Evolutionary conservation across 176 grass and related monocot genomes (phyloP).

Genomic region (Triticum urartu): DNA sequence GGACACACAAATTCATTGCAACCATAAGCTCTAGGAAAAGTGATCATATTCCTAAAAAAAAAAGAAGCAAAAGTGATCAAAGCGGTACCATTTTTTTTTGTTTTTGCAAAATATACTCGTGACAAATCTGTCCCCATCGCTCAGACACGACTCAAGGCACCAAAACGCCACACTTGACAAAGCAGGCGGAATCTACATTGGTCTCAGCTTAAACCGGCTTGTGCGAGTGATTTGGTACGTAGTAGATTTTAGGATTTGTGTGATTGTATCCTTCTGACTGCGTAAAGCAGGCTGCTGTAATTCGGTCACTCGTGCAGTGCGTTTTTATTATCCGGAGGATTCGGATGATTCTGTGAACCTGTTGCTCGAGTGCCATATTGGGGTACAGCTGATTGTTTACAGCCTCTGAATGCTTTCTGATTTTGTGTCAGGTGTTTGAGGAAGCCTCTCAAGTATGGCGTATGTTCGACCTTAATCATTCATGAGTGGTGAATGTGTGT

Average conservation of each 20-base stretch:
- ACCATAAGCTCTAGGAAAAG: too few species aligned
- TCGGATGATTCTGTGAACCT: not conserved
- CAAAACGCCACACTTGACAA: not conserved
- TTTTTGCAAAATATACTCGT: not conserved
- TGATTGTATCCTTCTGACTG: not conserved
- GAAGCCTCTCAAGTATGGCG: not conserved
- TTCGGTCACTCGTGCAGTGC: not conserved
- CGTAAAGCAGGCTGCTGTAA: not conserved
- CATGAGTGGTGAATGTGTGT: not conserved
- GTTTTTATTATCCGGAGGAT: not conserved
- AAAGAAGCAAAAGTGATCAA: too few species aligned
- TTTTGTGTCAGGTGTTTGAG: not conserved
- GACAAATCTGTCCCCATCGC: not conserved
- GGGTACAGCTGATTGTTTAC: not conserved
- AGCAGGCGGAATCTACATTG: too few species aligned
- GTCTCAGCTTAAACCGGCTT: too few species aligned
- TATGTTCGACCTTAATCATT: not conserved
- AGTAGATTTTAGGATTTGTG: not conserved
- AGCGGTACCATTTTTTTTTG: too few species aligned
- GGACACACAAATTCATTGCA: too few species aligned
- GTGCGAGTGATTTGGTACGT: too few species aligned
- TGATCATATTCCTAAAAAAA: too few species aligned
- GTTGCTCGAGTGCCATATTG: not conserved
- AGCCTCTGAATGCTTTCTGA: not conserved
- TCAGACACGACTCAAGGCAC: not conserved